Percentiles rank a stretch among this genome's conserved stretches.
phyloP scores from a whole-genome alignment of 805 yeast species.

The Zygosaccharomyces kombuchaensis region DNA sequence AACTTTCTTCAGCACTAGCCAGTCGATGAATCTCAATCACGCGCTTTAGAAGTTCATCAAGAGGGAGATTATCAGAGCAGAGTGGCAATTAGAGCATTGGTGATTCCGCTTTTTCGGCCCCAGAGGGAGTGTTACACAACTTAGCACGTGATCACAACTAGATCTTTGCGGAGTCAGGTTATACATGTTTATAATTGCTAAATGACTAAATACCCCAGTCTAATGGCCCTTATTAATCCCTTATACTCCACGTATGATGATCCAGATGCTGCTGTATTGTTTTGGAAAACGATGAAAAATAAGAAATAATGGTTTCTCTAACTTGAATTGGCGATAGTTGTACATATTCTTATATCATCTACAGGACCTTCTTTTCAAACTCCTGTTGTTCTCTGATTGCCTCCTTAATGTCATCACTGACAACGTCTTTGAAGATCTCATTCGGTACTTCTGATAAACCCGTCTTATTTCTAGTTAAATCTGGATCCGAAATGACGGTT shows the following conservation, averaged over 20 bases:
- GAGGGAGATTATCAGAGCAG: neutral
- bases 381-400: slow-evolving; percentile 63
- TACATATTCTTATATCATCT: neutral
- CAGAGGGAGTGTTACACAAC: slow-evolving; percentile 1
- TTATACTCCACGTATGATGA: too few species aligned
- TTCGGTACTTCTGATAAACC: slow-evolving; percentile 60
- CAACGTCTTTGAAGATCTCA: slow-evolving; percentile 53
- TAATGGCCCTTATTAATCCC: too few species aligned
- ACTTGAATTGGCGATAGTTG: too few species aligned
- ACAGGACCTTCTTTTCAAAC: slow-evolving; percentile 38
- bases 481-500: slow-evolving; percentile 43
- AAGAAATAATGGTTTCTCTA: too few species aligned
- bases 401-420: slow-evolving; percentile 50
- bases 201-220: too few species aligned
- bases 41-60: neutral
- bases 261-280: too few species aligned
- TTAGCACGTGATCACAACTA: neutral
- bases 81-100: slow-evolving; percentile 1
- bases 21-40: neutral
- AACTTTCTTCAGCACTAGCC: slow-evolving; percentile 1
- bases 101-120: slow-evolving; percentile 1
- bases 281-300: too few species aligned
- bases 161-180: too few species aligned
- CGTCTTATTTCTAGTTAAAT: slow-evolving; percentile 47
- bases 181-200: too few species aligned